phyloP scores from a whole-genome alignment of 192 early-diverging fungal genomes.

The Coemansia sp. region DNA sequence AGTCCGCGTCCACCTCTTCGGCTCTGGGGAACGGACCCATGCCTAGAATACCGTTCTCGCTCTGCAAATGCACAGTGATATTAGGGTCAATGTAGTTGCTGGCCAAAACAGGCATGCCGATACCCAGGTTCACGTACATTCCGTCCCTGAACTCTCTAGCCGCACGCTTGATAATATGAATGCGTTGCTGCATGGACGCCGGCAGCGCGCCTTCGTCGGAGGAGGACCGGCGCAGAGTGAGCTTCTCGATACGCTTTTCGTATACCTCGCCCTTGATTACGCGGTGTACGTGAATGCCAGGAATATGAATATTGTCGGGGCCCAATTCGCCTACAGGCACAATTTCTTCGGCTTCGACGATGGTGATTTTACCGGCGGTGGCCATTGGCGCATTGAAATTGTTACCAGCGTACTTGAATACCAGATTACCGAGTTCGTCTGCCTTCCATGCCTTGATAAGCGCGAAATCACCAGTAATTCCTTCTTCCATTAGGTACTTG shows the following conservation, averaged over 20 bases:
- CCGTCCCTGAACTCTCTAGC: conserved; percentile 80
- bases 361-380: conserved; percentile 72
- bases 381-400: conserved; percentile 84
- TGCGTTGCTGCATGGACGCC: conserved; percentile 57
- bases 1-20: conserved; percentile 74
- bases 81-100: conserved; percentile 73
- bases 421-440: conserved; percentile 74
- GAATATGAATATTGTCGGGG: conserved; percentile 75
- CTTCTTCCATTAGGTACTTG: conserved; percentile 79
- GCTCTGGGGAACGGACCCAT: conserved; percentile 76
- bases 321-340: conserved; percentile 70
- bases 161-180: conserved; percentile 75
- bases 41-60: conserved; percentile 81
- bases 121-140: conserved; percentile 76
- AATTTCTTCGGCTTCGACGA: conserved; percentile 82
- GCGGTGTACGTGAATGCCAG: conserved; percentile 74
- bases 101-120: conserved; percentile 81
- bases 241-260: conserved; percentile 76
- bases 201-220: conserved; percentile 36
- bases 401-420: conserved; percentile 71
- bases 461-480: conserved; percentile 74
- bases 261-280: conserved; percentile 71
- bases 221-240: conserved; percentile 60
- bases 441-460: conserved; percentile 89
- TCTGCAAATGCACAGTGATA: conserved; percentile 76